Evolutionary conservation across 2,329 filamentous ascomycete species (phyloP).

Genomic region (Trichoderma harzianum): DNA sequence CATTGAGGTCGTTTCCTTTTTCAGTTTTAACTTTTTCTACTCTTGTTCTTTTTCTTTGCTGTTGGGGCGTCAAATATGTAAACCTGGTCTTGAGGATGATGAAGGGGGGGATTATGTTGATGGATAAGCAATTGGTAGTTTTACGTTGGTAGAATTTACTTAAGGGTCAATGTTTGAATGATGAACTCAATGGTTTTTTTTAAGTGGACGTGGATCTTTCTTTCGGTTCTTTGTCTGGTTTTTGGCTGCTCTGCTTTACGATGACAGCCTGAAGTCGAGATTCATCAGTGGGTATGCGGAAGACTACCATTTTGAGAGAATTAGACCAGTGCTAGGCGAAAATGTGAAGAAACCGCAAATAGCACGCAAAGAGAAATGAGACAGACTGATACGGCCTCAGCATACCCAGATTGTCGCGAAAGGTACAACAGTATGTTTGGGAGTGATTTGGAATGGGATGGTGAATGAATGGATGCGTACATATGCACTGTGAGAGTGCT

Average conservation of each 20-base stretch:
- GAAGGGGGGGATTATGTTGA: background rate
- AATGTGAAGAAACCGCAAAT: too few species aligned
- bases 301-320: too few species aligned
- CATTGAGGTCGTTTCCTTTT: background rate
- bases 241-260: background rate
- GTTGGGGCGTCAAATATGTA: background rate
- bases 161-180: background rate
- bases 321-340: too few species aligned
- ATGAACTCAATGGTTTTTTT: background rate
- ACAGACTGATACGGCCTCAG: too few species aligned
- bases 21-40: too few species aligned
- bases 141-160: background rate
- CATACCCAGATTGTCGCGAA: too few species aligned
- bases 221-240: background rate
- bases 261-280: too few species aligned
- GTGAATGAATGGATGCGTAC: background rate
- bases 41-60: background rate
- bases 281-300: too few species aligned
- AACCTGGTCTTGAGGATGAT: background rate
- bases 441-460: background rate
- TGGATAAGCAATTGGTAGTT: background rate
- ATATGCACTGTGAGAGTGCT: background rate
- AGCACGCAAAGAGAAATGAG: too few species aligned
- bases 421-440: too few species aligned
- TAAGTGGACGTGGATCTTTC: background rate